Evolutionary conservation across 495 filamentous ascomycete genomes (phyloP), one percentile per base, ranked within the genome.

Genomic region (Bryoglossum gracile): DNA sequence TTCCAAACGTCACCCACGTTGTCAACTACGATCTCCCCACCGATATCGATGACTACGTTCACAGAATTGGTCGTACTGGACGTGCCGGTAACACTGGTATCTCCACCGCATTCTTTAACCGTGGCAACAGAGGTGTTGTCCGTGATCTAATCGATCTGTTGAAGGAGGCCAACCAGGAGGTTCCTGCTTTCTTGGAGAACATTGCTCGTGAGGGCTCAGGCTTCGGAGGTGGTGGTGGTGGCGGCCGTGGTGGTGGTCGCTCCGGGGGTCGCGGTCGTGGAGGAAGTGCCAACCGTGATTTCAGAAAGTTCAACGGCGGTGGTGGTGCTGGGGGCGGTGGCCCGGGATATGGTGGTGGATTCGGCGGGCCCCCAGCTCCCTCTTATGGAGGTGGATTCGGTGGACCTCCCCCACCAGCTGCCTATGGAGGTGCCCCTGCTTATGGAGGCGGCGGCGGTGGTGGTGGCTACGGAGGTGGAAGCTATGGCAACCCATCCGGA

Each of bases 61-160:
- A 98, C 71, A 87, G 92, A 67, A 98, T 97, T 64, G 92, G 92
- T 82, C 94, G 92, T 90, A 98, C 92, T 50, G 92, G 94, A 60
- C 92, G 92, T 86, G 94, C 94, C 50, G 92, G 92, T 64, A 98
- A 98, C 74, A 96, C 91, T 54, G 92, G 92, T 82, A 86, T 95
- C 50, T 87, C 92, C 8, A 98, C 92, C 48, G 91, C 94, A 39
- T 98, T 98, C 78, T 97, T 96, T 81, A 98, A 98, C 80, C 92
- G 92, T 62, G 89, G 89, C 58, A 98, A 98, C 78, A 87, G 92
- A 55, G 92, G 90, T 67, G 86, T 98, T 55, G 92, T 95, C 41
- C 83, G 89, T 42, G 94, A 97, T 63, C 77, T 98, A 43, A 79
- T 98, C 56, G 94, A 98, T 28, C 81, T 98, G 23, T 76, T 98